These are phyloP conservation scores for Leersia perrieri DNA, from an alignment of 176 grass and related monocot genomes.

Conservation along the genomic window DNA sequence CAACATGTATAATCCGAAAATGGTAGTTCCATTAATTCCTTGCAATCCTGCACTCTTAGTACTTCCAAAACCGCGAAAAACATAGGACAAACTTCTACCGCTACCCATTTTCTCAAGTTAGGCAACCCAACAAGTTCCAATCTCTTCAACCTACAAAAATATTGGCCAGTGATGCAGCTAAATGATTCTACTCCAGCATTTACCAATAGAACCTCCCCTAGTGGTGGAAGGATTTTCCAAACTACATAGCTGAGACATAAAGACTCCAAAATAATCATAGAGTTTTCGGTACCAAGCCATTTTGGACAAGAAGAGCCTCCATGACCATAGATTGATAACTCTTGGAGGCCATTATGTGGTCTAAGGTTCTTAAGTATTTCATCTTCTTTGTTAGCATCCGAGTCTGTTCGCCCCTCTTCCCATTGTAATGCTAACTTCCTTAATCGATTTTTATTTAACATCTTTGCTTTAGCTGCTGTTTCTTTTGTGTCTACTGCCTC, in stretches of 20 bases:
- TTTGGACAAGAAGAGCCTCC: background rate
- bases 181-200: background rate
- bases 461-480: background rate
- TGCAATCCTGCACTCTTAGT: background rate
- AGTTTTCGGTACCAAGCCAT: background rate
- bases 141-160: background rate
- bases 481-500: constrained; percentile 25
- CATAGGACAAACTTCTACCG: background rate
- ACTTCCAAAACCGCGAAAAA: background rate
- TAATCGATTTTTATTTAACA: background rate
- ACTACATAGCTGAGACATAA: background rate
- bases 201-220: background rate
- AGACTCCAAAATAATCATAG: background rate
- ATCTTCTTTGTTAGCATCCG: background rate
- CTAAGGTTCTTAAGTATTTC: background rate
- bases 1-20: background rate
- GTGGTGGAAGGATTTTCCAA: background rate
- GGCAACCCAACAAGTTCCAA: background rate
- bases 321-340: background rate
- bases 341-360: background rate
- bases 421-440: background rate
- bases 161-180: background rate
- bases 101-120: background rate
- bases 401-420: accelerated
- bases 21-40: background rate